These are phyloP conservation scores for Russula vinacea DNA, from an alignment of 768 basidiomycete species.

Conservation along the genomic window DNA sequence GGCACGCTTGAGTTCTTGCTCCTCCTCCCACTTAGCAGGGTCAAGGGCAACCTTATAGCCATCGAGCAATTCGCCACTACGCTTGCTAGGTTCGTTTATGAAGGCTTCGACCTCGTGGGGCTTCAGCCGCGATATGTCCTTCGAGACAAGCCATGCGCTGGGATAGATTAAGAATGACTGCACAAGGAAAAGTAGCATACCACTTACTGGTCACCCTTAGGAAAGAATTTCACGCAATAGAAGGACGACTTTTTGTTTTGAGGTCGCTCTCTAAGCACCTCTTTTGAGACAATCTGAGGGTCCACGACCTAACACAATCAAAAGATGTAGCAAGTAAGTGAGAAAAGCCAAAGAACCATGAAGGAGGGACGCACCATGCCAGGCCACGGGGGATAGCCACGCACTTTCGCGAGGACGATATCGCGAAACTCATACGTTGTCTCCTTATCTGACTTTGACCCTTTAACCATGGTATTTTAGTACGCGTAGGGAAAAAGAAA, in stretches of 20 bases:
- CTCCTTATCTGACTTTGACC: slow-evolving; percentile 38
- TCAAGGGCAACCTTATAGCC: slow-evolving; percentile 77
- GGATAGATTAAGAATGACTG: slow-evolving; percentile 17
- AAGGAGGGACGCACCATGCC: slow-evolving; percentile 68
- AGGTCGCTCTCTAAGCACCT: slow-evolving; percentile 70
- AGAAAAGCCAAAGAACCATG: slow-evolving; percentile 25
- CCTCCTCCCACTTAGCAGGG: slow-evolving; percentile 64
- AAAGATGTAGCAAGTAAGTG: slow-evolving; percentile 18
- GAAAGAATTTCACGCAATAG: slow-evolving; percentile 86
- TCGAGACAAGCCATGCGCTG: slow-evolving; percentile 81
- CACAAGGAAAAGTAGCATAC: slow-evolving; percentile 19
- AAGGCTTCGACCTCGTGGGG: slow-evolving; percentile 80
- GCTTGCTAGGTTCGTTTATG: slow-evolving; percentile 74
- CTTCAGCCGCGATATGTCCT: slow-evolving; percentile 78
- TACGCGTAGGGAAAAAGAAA: slow-evolving; percentile 26
- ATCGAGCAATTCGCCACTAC: slow-evolving; percentile 66
- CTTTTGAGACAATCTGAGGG: slow-evolving; percentile 56
- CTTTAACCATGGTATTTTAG: slow-evolving; percentile 37
- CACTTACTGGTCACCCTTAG: slow-evolving; percentile 88
- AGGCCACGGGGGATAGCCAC: slow-evolving; percentile 95
- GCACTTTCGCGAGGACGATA: slow-evolving; percentile 87
- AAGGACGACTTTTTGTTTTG: slow-evolving; percentile 64
- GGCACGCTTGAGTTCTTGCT: slow-evolving; percentile 38
- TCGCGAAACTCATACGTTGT: slow-evolving; percentile 69
- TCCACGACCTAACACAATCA: slow-evolving; percentile 68